Base-by-base conservation (phyloP, 768 basidiomycete species). In the Pleurotus pulmonarius region DNA sequence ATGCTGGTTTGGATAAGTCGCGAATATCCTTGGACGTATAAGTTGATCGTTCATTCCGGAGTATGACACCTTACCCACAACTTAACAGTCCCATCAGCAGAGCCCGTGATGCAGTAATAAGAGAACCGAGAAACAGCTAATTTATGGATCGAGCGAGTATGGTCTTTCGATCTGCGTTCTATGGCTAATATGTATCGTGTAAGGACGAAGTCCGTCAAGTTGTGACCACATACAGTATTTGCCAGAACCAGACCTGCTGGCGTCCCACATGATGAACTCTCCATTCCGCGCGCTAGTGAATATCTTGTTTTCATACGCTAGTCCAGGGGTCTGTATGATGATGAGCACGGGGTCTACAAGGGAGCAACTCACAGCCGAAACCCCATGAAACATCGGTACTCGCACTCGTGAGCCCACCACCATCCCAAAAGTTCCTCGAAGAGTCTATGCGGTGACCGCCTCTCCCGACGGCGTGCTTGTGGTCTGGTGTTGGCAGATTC, bases 331-430 rank as follows among this genome's bases (percentile, higher is more conserved):
- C 9, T 43, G 26, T 56, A 38, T 54, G 1, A 60, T 25, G 26
- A 52, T 38, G 39, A 5, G 52, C 11, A 41, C 18, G 20, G 43
- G 46, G 5, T 41, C 41, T 34, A 34, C 29, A 34, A 3, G 37
- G 25, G 52, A 56, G 24, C 38, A 22, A 74, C 83, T 56, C 58
- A 88, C 87, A 68, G 53, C 85, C 87, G 61, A 78, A 77, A 22
- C 85, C 86, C 90, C 90, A 92, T n/a, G 82, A 86, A 16, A 92
- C 85, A 63, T 90, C 90, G 0, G 90, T 92, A 61, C 81, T 85
- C 0, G 86, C 80, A 64, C 87, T 86, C 70, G 91, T 92, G 55
- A 92, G 71, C 0, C 87, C 88, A 55, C 83, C 89, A 0, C 83
- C 82, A 7, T 84, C 86, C 90, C 90, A 92, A 46, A 89, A 73